Conservation (phyloP, 176 grass and related monocot genomes). For the Triticum monococcum region DNA sequence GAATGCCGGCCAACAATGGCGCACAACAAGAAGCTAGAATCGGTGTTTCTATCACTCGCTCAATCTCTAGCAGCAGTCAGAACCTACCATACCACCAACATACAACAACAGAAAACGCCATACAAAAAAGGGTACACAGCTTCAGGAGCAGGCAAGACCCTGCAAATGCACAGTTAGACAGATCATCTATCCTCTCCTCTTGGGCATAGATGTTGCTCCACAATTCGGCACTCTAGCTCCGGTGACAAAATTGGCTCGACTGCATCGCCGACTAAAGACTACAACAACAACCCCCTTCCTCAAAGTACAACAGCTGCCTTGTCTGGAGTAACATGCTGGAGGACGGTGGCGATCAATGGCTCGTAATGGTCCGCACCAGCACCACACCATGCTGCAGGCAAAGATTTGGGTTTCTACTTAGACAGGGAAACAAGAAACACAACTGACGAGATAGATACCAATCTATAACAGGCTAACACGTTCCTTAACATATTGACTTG, state of each 20-base stretch:
- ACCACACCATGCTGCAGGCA: conserved; percentile 87
- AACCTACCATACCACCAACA: conserved; percentile 39
- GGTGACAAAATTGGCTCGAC: conserved; percentile 50
- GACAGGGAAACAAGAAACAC: neutral
- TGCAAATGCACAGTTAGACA: conserved; percentile 34
- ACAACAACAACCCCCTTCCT: neutral
- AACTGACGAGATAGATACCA: too few species aligned
- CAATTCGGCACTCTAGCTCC: conserved; percentile 40
- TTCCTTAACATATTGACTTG: neutral
- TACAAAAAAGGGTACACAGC: conserved; percentile 19
- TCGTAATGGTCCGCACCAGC: conserved; percentile 96
- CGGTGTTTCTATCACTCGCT: conserved; percentile 18
- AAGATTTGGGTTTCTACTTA: neutral
- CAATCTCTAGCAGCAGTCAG: conserved; percentile 34
- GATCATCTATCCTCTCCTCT: conserved; percentile 30
- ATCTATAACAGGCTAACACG: neutral
- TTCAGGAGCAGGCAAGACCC: conserved; percentile 46
- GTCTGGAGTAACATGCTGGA: conserved; percentile 74
- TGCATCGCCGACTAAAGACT: conserved; percentile 27
- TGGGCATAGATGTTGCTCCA: conserved; percentile 42
- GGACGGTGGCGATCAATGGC: conserved; percentile 65
- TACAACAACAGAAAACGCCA: conserved; percentile 27
- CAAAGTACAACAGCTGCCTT: conserved; percentile 91
- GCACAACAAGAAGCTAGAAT: conserved; percentile 24
- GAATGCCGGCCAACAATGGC: conserved; percentile 34